Evolutionary conservation across 2,329 filamentous ascomycete genomes (phyloP), one percentile per base, ranked within the genome.

Genomic region (Ophiostoma ulmi): DNA sequence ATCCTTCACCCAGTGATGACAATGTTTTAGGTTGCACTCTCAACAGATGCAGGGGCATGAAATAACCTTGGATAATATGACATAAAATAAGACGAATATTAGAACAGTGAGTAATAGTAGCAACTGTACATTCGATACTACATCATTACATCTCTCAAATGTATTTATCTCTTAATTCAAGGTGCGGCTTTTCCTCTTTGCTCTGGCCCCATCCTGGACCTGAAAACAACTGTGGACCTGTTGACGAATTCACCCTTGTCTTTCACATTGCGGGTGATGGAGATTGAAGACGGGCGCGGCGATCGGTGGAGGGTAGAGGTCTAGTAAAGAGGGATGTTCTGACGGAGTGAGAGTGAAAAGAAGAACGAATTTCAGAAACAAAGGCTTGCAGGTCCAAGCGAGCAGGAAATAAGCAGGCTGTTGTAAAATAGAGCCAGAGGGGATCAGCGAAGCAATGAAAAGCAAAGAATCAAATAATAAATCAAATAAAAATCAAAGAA

Each of bases 331-430:
- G 13, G 1, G 20, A 22, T 31, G n/a, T 26, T n/a, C 6, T 55
- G 48, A 26, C 4, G 31, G 3, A 31, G 31, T 31, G 31, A 31
- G 31, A 31, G 31, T 31, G 31, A 31, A 55, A 3, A 22, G n/a
- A 55, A 22, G 6, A 55, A n/a, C n/a, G 48, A n/a, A 58, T 58
- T 58, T 17, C 52, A 26, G 52, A 26, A 58, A 22, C 52, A 58
- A 22, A 58, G 52, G 8, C 8, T 22, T 58, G 52, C 52, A 58
- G 52, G 52, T 14, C 52, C n/a, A 58, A 58, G 22, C n/a, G 8
- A 58, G 52, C 52, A 58, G 52, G 20, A 58, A 58, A 58, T 58
- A 58, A 58, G 52, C 52, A 58, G 52, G n/a, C 52, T 58, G 52
- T 26, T 58, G n/a, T 26, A n/a, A 0, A 17, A 17, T 11, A 26